These are phyloP conservation scores for Coemansia pectinata DNA, from an alignment of 192 early-diverging fungal genomes.

Conservation along the genomic window DNA sequence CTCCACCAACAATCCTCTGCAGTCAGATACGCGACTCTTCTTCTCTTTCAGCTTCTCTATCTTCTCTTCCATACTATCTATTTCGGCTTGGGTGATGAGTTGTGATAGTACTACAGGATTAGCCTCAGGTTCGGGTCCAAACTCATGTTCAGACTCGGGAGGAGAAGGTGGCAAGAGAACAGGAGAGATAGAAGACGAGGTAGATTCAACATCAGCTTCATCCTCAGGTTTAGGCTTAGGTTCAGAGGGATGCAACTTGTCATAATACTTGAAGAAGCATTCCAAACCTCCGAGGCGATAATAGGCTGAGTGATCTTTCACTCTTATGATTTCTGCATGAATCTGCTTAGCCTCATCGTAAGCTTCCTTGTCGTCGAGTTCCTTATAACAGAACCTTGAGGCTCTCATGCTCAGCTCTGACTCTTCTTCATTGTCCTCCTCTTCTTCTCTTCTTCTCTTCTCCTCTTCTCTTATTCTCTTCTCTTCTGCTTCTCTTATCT, in stretches of 20 bases:
- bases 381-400: not conserved
- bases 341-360: not conserved
- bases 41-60: not conserved
- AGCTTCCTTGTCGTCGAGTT: not conserved
- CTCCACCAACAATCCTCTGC: too few relatives aligned
- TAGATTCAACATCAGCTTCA: too few relatives aligned
- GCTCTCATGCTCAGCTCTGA: not conserved
- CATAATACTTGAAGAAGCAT: too few relatives aligned
- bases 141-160: not conserved
- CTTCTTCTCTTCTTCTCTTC: not conserved
- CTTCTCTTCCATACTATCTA: not conserved
- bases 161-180: not conserved
- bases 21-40: not conserved
- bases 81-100: too few relatives aligned
- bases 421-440: not conserved
- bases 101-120: not conserved
- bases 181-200: too few relatives aligned
- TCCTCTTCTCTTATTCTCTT: not conserved
- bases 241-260: too few relatives aligned
- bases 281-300: too few relatives aligned
- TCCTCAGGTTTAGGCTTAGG: not conserved
- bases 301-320: not conserved
- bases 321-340: not conserved
- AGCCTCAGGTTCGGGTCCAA: not conserved
- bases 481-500: not conserved